phyloP scores from a whole-genome alignment of 768 basidiomycete genomes.

The Rhodotorula babjevae region DNA sequence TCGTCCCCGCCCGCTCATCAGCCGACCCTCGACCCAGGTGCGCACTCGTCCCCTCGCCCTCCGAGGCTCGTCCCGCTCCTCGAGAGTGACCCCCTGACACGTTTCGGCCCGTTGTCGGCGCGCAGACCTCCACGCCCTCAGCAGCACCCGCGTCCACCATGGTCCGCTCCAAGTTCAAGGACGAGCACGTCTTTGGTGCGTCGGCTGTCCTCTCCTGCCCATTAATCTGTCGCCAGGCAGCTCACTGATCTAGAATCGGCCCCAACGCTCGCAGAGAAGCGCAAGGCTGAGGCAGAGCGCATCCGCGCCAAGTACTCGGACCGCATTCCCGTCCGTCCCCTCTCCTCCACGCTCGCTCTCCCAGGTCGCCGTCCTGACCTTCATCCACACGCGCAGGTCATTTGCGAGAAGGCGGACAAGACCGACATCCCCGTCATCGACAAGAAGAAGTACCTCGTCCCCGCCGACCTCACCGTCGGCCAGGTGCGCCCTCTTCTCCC shows the following conservation, averaged over 20 bases:
- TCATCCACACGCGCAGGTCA: conserved; percentile 60
- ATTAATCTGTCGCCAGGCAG: no score
- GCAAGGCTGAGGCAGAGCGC: conserved; percentile 97
- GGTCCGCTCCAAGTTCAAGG: conserved; percentile 79
- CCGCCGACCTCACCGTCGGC: conserved; percentile 57
- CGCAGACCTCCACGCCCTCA: not conserved
- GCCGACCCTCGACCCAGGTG: no score
- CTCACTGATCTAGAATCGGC: no score
- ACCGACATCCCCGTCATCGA: conserved; percentile 99
- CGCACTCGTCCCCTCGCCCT: no score
- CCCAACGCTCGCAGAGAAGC: no score
- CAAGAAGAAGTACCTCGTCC: conserved; percentile 99
- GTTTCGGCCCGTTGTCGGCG: no score
- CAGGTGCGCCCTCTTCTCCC: conserved; percentile 14
- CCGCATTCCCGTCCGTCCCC: conserved; percentile 77
- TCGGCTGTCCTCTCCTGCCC: conserved; percentile 39
- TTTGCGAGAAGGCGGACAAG: conserved; percentile 98
- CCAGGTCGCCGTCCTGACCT: not conserved
- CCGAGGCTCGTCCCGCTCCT: no score
- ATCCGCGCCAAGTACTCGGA: conserved; percentile 98
- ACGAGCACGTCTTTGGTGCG: conserved; percentile 96
- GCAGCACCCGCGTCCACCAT: not conserved
- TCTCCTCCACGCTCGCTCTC: not conserved
- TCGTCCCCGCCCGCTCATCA: no score
- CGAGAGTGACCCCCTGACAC: no score